These are phyloP conservation scores for Biancaea sappan DNA, from an alignment of 306 rosid species.

Conservation along the genomic window DNA sequence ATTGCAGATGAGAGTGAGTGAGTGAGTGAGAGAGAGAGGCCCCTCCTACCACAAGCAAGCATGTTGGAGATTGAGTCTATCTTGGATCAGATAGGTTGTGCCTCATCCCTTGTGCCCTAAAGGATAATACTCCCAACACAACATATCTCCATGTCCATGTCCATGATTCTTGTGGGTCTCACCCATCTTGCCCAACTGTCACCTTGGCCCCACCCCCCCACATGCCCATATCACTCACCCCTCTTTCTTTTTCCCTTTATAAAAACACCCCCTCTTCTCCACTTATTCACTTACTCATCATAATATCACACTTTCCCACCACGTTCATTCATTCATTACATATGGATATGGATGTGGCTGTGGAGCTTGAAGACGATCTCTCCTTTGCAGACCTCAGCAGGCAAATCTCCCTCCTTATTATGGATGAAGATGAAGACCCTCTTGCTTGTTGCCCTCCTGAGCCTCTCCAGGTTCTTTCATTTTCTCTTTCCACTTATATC, in stretches of 20 bases:
- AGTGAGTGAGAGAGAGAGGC: constrained; percentile 23
- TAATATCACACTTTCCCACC: too few relatives aligned
- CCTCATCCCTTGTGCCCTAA: constrained; percentile 45
- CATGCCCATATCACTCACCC: constrained; percentile 54
- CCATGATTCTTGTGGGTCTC: constrained; percentile 39
- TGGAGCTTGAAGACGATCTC: constrained; percentile 75
- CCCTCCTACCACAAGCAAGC: constrained; percentile 39
- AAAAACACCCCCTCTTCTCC: constrained; percentile 33
- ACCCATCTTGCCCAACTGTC: constrained; percentile 73
- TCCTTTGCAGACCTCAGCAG: constrained; percentile 85
- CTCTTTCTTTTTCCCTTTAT: constrained; percentile 44
- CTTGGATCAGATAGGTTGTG: constrained; percentile 57
- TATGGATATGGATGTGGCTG: constrained; percentile 52
- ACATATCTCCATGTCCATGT: constrained; percentile 55
- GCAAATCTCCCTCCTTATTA: constrained; percentile 81
- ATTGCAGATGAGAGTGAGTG: constrained; percentile 30
- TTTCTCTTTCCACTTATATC: not conserved
- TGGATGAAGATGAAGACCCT: constrained; percentile 83
- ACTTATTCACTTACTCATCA: not conserved
- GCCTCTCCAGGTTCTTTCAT: constrained; percentile 61
- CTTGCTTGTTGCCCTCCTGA: constrained; percentile 51
- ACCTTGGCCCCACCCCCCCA: constrained; percentile 72
- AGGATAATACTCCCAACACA: constrained; percentile 56
- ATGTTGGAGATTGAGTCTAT: constrained; percentile 36
- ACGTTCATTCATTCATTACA: not conserved